phyloP scores from a whole-genome alignment of 805 yeast genomes.

The Brettanomyces sp. region DNA sequence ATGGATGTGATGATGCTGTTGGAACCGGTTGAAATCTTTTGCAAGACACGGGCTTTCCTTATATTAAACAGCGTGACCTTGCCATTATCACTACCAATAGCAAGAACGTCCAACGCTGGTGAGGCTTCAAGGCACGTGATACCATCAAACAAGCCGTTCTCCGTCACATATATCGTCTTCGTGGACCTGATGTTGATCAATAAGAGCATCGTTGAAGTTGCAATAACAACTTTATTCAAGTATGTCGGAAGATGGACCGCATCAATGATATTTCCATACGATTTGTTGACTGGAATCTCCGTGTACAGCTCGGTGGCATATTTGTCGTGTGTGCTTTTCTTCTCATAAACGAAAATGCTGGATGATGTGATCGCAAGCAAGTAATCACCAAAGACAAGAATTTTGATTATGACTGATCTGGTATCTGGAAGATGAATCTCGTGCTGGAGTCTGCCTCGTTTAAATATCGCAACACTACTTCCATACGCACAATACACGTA shows the following conservation, averaged over 20 bases:
- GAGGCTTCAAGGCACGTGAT: constrained; percentile 70
- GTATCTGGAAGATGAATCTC: constrained; percentile 22
- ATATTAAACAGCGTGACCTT: constrained; percentile 57
- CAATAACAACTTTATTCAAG: constrained; percentile 76
- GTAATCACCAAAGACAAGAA: constrained; percentile 70
- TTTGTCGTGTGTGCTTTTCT: constrained; percentile 24
- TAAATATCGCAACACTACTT: constrained; percentile 63
- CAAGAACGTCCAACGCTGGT: constrained; percentile 79
- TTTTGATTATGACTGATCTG: constrained; percentile 31
- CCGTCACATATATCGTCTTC: constrained; percentile 44
- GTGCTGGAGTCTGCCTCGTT: constrained; percentile 64
- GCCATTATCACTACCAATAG: constrained; percentile 68
- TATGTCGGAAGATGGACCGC: constrained; percentile 83
- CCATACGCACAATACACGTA: constrained; percentile 73
- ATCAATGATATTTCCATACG: constrained; percentile 65
- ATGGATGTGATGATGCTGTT: constrained; percentile 42
- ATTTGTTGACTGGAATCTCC: constrained; percentile 42
- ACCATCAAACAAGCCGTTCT: constrained; percentile 38
- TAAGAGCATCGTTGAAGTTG: constrained; percentile 55
- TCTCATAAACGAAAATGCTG: constrained; percentile 22
- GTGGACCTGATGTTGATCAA: constrained; percentile 74
- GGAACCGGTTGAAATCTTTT: constrained; percentile 38
- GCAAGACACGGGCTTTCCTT: constrained; percentile 49
- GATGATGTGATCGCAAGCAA: constrained; percentile 46
- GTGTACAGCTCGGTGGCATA: constrained; percentile 62